Conservation (phyloP, 1,284 basidiomycete genomes). For the Pascua sp. region DNA sequence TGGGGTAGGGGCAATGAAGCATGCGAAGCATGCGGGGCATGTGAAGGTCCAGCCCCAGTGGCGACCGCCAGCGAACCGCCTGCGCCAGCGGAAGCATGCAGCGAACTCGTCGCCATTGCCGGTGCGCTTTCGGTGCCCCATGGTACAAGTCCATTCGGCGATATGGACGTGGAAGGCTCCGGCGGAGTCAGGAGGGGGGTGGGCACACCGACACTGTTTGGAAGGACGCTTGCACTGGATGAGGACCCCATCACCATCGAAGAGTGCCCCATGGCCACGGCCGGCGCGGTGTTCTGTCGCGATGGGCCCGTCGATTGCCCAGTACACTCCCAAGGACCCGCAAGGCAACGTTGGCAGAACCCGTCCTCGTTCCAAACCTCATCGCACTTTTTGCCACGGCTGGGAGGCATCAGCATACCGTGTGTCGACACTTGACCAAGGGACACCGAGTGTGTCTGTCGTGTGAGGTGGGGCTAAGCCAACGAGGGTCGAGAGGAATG, state of each 20-base stretch:
- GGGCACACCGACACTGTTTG: not conserved
- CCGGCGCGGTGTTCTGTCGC: not conserved
- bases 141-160: no score
- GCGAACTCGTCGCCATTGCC: no score
- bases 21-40: no score
- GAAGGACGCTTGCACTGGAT: no score
- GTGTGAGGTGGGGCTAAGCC: no score
- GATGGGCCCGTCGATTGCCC: constrained; percentile 7
- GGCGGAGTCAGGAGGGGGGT: constrained; percentile 6
- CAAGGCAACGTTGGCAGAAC: constrained; percentile 24
- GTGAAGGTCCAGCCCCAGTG: no score
- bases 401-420: constrained; percentile 6
- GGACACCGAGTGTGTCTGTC: not conserved
- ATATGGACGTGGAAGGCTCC: not conserved
- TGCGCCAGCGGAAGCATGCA: no score
- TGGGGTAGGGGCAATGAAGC: not conserved
- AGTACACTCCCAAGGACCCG: constrained; percentile 24
- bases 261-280: not conserved
- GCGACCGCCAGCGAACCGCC: no score
- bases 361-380: constrained; percentile 28
- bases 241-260: no score
- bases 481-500: no score
- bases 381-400: constrained; percentile 33
- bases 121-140: no score
- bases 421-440: not conserved